Evolutionary conservation across 352 stramenopile species (phyloP).

Genomic region (Peronospora farinosa): DNA sequence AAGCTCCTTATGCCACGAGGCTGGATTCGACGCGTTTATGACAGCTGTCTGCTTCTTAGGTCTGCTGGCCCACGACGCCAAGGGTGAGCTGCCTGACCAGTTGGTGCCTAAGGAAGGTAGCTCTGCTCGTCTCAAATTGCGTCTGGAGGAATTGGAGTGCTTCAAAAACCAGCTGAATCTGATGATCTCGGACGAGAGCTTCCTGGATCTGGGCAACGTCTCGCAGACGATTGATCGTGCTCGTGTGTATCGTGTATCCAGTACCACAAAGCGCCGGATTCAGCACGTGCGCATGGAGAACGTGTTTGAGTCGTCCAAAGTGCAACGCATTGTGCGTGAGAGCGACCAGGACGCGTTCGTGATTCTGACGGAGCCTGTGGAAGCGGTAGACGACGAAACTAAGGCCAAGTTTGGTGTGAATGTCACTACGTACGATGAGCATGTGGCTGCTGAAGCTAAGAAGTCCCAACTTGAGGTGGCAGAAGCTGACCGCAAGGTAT

Average conservation of each 20-base stretch:
- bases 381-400: conserved; percentile 31
- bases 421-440: conserved; percentile 51
- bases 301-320: conserved; percentile 55
- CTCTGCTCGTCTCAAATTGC: conserved; percentile 29
- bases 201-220: conserved; percentile 46
- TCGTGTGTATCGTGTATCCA: conserved; percentile 55
- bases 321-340: conserved; percentile 58
- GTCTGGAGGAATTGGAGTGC: conserved; percentile 39
- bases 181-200: conserved; percentile 70
- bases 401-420: conserved; percentile 33
- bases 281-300: conserved; percentile 62
- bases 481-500: conserved; percentile 29
- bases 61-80: conserved; percentile 49
- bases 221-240: conserved; percentile 60
- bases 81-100: conserved; percentile 39
- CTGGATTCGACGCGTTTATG: conserved; percentile 85
- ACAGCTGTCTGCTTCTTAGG: conserved; percentile 73
- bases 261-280: conserved; percentile 54
- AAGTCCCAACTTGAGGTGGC: conserved; percentile 26
- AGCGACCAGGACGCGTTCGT: conserved; percentile 59
- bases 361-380: conserved; percentile 30
- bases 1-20: conserved; percentile 70
- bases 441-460: conserved; percentile 29
- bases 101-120: conserved; percentile 23
- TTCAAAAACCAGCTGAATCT: conserved; percentile 75